Base-by-base conservation (phyloP, 352 stramenopile species). In the Blastocystis sp. region DNA sequence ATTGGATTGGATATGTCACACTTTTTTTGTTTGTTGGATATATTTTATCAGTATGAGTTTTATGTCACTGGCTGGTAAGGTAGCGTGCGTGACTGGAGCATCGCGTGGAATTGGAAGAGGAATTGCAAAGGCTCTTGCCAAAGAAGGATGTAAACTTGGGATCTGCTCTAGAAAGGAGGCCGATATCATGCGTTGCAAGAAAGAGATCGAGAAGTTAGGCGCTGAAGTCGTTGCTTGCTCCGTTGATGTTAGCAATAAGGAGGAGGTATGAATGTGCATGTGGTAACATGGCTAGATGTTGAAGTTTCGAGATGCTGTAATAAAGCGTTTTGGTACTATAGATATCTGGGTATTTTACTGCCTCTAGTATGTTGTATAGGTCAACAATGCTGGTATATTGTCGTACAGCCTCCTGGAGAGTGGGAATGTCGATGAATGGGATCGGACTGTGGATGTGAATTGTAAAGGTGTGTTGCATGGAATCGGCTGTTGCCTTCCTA, bases 161-260 rank as follows among this genome's bases (percentile, higher is more conserved):
- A 88, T 88, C 66, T 88, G 77, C 34, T 77, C 55, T n/a, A 47
- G 77, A 77, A 88, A 76, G 47, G 77, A 88, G n/a, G 77, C 62
- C 29, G 77, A 88, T 43, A 88, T 88, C 45, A 39, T 50, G 37
- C 62, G 55, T 18, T 63, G 43, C 41, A 77, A 77, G 41, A 61
- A 64, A 47, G 66, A 88, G 39, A 20, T 88, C 7, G 77, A 88
- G 29, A 56, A 62, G 15, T 15, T 62, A 43, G 77, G 77, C 26
- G 43, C 37, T 77, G 43, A 55, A 15, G 77, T 88, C 3, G n/a
- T 79, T 37, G 62, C 62, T 26, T 62, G 45, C 29, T 20, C 47
- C 11, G 77, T 77, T 18, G 77, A 88, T 77, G 77, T 88, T 6
- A 76, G 53, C 15, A 88, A 26, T 29, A 76, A 63, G 43, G 77